Evolutionary conservation across 2,329 filamentous ascomycete genomes (phyloP).

Genomic region (Arthrobotrys musiformis): DNA sequence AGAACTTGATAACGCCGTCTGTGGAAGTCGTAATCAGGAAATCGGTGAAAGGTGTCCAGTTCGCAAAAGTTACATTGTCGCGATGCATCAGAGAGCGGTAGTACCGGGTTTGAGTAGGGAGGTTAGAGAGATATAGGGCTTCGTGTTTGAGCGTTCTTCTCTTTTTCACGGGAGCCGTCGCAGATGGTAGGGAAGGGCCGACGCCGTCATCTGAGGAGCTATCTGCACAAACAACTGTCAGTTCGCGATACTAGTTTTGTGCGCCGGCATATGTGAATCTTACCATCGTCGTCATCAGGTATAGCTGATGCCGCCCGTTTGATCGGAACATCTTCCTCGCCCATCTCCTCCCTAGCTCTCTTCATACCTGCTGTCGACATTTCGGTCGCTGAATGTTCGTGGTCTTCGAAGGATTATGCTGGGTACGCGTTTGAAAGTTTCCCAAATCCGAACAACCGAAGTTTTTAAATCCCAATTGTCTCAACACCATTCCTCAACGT

Average conservation of each 20-base stretch:
- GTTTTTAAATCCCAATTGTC: neutral
- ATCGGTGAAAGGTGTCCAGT: constrained; percentile 88
- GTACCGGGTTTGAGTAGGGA: constrained; percentile 83
- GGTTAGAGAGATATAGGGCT: constrained; percentile 83
- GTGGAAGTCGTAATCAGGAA: constrained; percentile 94
- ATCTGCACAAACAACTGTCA: constrained; percentile 63
- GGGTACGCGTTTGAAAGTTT: constrained; percentile 23
- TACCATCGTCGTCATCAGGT: constrained; percentile 47
- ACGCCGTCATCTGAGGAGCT: constrained; percentile 90
- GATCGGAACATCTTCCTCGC: constrained; percentile 38
- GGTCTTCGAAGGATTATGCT: neutral
- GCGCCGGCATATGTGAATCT: neutral
- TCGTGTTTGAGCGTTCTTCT: constrained; percentile 90
- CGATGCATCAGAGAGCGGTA: constrained; percentile 98
- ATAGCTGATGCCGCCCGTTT: constrained; percentile 37
- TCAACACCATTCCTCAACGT: constrained; percentile 5
- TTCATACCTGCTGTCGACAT: constrained; percentile 34
- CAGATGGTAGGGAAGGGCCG: constrained; percentile 87
- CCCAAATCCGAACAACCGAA: constrained; percentile 23
- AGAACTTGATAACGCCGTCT: constrained; percentile 98
- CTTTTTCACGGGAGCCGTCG: constrained; percentile 76
- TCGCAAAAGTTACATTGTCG: constrained; percentile 88
- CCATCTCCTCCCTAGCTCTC: constrained; percentile 37
- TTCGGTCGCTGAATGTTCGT: neutral
- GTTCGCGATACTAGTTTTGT: neutral